Evolutionary conservation across 2,329 filamentous ascomycete genomes (phyloP).

Genomic region (Fusarium scirpi): DNA sequence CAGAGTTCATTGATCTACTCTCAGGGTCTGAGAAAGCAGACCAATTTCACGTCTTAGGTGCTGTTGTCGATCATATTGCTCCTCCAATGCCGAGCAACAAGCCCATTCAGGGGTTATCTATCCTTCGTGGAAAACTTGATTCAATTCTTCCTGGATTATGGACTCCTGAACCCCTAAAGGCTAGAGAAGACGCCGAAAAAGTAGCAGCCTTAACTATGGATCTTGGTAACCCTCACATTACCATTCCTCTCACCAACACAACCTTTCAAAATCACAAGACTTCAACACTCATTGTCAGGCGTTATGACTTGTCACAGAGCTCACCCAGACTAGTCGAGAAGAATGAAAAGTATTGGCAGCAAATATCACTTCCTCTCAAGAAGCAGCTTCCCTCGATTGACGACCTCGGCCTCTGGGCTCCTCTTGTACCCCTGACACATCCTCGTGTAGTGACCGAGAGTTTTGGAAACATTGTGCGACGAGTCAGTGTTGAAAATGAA

Average conservation of each 20-base stretch:
- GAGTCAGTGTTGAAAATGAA: conserved; percentile 63
- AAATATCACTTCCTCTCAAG: conserved; percentile 46
- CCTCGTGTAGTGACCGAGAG: conserved; percentile 72
- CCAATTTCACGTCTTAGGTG: conserved; percentile 63
- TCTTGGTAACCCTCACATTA: conserved; percentile 56
- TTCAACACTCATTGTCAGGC: conserved; percentile 66
- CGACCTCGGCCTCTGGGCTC: conserved; percentile 51
- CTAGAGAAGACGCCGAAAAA: conserved; percentile 50
- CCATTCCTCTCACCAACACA: conserved; percentile 80
- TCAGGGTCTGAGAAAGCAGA: conserved; percentile 56
- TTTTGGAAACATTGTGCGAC: conserved; percentile 83
- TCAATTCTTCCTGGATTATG: conserved; percentile 61
- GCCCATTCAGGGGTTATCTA: conserved; percentile 61
- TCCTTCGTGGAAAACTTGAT: conserved; percentile 60
- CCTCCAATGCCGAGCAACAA: conserved; percentile 50
- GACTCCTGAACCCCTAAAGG: conserved; percentile 48
- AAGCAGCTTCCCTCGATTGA: conserved; percentile 37
- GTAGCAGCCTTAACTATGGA: conserved; percentile 58
- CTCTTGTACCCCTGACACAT: conserved; percentile 72
- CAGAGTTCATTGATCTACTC: conserved; percentile 59
- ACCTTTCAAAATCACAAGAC: conserved; percentile 77
- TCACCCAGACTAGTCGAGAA: conserved; percentile 43
- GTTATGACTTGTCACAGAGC: conserved; percentile 45
- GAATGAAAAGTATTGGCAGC: conserved; percentile 56
- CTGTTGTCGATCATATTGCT: conserved; percentile 67